Evolutionary conservation across 2,329 filamentous ascomycete species (phyloP), one percentile per base, ranked within the genome.

Genomic region (Stachybotrys chartarum): DNA sequence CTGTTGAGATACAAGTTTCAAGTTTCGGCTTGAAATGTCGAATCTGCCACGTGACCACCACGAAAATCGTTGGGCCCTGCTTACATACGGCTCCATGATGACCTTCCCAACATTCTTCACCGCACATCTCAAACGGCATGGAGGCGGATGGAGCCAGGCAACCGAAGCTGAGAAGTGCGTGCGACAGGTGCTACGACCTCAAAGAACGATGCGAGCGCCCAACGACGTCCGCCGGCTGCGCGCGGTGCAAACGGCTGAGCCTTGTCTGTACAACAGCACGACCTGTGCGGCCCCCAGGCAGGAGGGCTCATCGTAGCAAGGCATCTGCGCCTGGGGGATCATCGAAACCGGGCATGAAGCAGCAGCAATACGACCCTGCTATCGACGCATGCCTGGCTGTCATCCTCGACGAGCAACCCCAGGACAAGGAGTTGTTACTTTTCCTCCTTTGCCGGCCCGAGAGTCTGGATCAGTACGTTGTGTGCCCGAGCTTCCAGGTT

Each of bases 151-250:
- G 8, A 42, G 10, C 35, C 35, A 42, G 35, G 5, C 8, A 42
- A 10, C 35, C 35, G 35, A 58, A 60, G 16, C 62, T 60, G 8
- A 55, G 60, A 35, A 58, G 32, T 8, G 51, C 51, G 30, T 53
- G 51, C 51, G 51, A 53, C 39, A 18, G 51, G 46, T 53, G 51
- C 30, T 53, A 53, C 30, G 24, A n/a, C 6, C 51, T 53, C 42
- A 53, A 53, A 17, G 51, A 53, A 53, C 35, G 51, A 46, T 53
- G 51, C 42, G 35, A 45, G 16, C 51, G 51, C 35, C 16, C 51
- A 53, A 24, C 39, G 24, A 53, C 39, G 10, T 24, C 51, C 30
- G 16, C 17, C n/a, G 7, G 17, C 18, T 53, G 51, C 45, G 39
- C 51, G n/a, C 16, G 51, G n/a, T 53, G 51, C 24, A 18, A 53